Conservation (phyloP, 2,329 filamentous ascomycete species). For the Aspergillus jensenii region DNA sequence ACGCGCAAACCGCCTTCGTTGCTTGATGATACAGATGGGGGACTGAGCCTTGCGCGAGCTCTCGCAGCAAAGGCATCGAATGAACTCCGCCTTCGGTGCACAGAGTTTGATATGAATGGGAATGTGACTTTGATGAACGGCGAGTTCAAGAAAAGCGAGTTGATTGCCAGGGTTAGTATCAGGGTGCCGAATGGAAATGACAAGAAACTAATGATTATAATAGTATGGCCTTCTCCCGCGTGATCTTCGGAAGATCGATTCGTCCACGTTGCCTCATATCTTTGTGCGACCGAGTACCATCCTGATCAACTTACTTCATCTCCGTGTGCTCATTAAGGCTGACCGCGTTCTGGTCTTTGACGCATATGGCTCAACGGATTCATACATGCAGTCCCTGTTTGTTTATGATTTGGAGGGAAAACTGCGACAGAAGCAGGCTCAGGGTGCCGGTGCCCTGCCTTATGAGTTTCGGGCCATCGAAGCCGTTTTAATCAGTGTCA, state of each 20-base stretch:
- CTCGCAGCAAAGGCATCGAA: conserved; percentile 74
- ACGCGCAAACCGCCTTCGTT: conserved; percentile 58
- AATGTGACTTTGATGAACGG: conserved; percentile 90
- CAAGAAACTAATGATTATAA: conserved; percentile 6
- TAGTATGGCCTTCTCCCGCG: conserved; percentile 90
- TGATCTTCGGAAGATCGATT: conserved; percentile 96
- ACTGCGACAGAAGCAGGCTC: conserved; percentile 73
- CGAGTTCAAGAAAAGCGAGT: conserved; percentile 95
- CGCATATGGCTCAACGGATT: conserved; percentile 90
- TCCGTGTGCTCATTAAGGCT: conserved; percentile 92
- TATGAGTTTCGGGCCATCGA: conserved; percentile 97
- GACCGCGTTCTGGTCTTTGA: conserved; percentile 95
- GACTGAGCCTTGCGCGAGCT: conserved; percentile 68
- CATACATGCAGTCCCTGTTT: conserved; percentile 93
- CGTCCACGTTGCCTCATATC: conserved; percentile 91
- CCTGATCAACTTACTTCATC: conserved; percentile 91
- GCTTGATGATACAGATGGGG: conserved; percentile 60
- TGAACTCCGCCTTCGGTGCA: conserved; percentile 85
- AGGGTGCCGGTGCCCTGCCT: conserved; percentile 61
- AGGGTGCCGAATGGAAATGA: background rate
- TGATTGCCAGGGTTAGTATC: conserved; percentile 79
- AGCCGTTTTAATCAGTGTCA: conserved; percentile 91
- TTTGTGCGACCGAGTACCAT: conserved; percentile 91
- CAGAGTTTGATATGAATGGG: conserved; percentile 89
- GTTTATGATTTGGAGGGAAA: conserved; percentile 97